phyloP scores from a whole-genome alignment of 768 basidiomycete species.

The Suillus fuscotomentosus region DNA sequence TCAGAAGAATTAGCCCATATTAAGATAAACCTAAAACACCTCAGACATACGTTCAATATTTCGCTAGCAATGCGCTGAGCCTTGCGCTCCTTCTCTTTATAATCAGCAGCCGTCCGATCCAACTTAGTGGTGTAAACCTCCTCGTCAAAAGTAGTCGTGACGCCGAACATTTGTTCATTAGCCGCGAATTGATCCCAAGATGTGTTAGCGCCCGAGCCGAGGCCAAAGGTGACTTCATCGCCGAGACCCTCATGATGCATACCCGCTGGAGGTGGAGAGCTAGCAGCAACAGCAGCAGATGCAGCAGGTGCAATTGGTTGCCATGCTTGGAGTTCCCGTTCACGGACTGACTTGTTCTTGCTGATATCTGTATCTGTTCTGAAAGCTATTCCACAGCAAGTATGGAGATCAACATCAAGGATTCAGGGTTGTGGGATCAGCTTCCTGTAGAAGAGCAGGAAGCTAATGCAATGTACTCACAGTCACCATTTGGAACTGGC shows the following conservation, averaged over 20 bases:
- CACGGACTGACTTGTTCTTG: constrained; percentile 50
- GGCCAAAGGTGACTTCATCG: constrained; percentile 73
- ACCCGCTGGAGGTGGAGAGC: constrained; percentile 24
- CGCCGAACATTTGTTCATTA: constrained; percentile 92
- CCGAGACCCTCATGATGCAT: constrained; percentile 31
- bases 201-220: constrained; percentile 40
- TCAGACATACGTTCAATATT: constrained; percentile 72
- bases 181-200: constrained; percentile 92
- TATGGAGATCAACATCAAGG: constrained; percentile 14
- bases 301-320: constrained; percentile 43
- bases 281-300: constrained; percentile 27
- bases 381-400: constrained; percentile 52
- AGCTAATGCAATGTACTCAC: constrained; percentile 41
- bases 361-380: constrained; percentile 82
- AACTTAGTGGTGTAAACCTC: constrained; percentile 93
- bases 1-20: constrained; percentile 13
- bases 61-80: constrained; percentile 90
- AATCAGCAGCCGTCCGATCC: constrained; percentile 81
- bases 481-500: constrained; percentile 59
- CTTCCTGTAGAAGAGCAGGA: constrained; percentile 6
- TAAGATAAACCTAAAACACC: not conserved
- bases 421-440: not conserved
- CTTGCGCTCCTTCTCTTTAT: constrained; percentile 82
- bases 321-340: constrained; percentile 85
- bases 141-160: constrained; percentile 90